These are phyloP conservation scores for Podospora pseudoanserina DNA, from an alignment of 495 filamentous ascomycete species.

Conservation along the genomic window DNA sequence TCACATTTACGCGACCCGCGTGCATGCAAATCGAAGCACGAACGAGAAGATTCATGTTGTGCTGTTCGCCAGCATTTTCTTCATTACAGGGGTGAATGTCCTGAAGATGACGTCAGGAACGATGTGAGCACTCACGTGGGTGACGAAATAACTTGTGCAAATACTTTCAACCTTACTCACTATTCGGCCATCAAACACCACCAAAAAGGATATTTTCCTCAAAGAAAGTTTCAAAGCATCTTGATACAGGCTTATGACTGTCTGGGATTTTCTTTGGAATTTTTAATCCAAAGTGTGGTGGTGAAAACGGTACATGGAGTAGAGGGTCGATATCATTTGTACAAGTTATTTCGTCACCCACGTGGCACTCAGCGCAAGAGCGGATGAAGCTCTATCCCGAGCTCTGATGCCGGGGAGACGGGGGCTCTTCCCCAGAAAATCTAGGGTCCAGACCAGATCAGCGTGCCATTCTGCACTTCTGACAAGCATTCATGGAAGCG, in stretches of 20 bases:
- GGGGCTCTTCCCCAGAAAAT: neutral
- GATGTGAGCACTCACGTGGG: neutral
- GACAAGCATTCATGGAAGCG: neutral
- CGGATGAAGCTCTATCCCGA: neutral
- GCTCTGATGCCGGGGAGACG: slow-evolving; percentile 9
- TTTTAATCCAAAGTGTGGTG: no score
- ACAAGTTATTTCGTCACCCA: no score
- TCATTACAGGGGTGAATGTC: neutral
- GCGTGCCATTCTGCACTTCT: neutral
- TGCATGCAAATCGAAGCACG: neutral
- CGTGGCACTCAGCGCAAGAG: neutral
- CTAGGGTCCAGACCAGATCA: slow-evolving; percentile 12
- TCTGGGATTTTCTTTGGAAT: no score
- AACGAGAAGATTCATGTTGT: neutral
- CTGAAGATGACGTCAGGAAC: neutral
- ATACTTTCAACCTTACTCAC: no score
- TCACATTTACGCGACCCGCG: neutral
- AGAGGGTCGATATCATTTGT: no score
- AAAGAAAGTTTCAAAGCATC: no score
- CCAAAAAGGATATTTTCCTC: no score
- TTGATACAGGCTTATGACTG: no score
- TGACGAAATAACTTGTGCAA: no score
- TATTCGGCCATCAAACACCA: no score
- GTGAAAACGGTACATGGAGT: no score
- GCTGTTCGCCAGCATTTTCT: neutral